Base-by-base conservation (phyloP, 2,329 filamentous ascomycete species). In the Rutstroemia sydowiana region DNA sequence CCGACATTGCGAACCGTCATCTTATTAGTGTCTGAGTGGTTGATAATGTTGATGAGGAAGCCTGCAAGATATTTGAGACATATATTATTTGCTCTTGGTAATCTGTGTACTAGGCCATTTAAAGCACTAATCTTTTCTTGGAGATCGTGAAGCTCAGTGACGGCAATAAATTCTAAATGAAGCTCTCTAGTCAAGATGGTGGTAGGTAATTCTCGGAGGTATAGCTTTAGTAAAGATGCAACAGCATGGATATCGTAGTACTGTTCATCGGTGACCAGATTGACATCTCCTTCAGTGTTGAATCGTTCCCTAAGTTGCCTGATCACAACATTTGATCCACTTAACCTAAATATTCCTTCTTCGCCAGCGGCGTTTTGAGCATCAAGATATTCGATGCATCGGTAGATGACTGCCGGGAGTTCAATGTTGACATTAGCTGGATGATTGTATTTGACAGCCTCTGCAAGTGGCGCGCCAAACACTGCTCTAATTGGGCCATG, bases 1-100 rank as follows among this genome's bases (percentile, higher is more conserved):
- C 93, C 92, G 50, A 98, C 88, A 65, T 98, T 98, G 59, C 92
- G 84, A 48, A 96, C 88, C 10, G 88, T 96, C 93, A 98, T 98
- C 75, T 96, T 97, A 74, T 98, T 98, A 56, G 86, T 75, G 61
- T 88, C 84, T 6, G 89, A 77, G 61, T 96, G 90, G 69, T 93
- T 90, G 65, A 96, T 89, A 62, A 98, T 92, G 63, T 87, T 85
- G 65, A 95, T 88, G 61, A 98, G 71, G 71, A 95, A 96, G 3
- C 87, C 82, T 44, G 92, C 88, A 51, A 98, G 73, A 57, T 95
- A 90, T 62, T 86, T 84, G 36, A 98, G 75, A 40, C 98, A 74
- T 2, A 87, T 84, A 43, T 84, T 80, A 57, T 98, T 98, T 32
- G 86, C 81, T 55, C 78, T 75, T 0, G 93, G 93, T 28, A 98